phyloP scores from a whole-genome alignment of 805 yeast species.

The Kregervanrija delftensis region DNA sequence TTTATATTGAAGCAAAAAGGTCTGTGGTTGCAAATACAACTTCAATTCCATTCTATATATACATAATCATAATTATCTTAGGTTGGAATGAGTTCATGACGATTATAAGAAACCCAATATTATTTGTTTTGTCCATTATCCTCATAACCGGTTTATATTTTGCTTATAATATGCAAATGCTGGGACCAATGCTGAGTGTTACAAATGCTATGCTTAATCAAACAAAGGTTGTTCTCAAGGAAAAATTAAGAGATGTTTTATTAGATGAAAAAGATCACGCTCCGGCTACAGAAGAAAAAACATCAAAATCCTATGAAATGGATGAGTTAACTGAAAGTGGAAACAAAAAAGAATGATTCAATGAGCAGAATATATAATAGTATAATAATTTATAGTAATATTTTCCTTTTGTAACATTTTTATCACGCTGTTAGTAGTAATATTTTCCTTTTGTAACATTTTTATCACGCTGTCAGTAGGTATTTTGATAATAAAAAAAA shows the following conservation, averaged over 20 bases:
- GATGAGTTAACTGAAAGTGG: constrained; percentile 5
- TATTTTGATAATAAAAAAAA: no score
- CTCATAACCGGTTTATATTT: constrained; percentile 56
- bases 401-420: no score
- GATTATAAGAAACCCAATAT: constrained; percentile 77
- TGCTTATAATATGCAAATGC: constrained; percentile 61
- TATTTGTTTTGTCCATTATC: constrained; percentile 56
- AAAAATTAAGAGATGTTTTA: constrained; percentile 51
- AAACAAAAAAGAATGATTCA: background rate
- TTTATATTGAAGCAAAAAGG: constrained; percentile 82
- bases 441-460: no score
- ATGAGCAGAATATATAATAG: constrained; percentile 26
- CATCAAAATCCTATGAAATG: constrained; percentile 8
- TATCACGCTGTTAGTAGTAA: no score
- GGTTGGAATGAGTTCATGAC: constrained; percentile 98
- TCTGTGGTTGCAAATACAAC: constrained; percentile 72
- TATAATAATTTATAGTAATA: no score
- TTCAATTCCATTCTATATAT: constrained; percentile 79
- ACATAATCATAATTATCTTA: constrained; percentile 59
- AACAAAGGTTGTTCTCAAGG: constrained; percentile 49
- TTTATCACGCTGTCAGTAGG: no score
- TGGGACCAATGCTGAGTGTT: constrained; percentile 68
- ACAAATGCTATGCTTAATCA: constrained; percentile 52
- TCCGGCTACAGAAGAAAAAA: background rate
- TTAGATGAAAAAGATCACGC: constrained; percentile 35